A percentile compares a stretch with the other conserved stretches of the same genome.
Evolutionary conservation across 495 filamentous ascomycete species (phyloP).

Genomic region (Aeminium ludgeri): DNA sequence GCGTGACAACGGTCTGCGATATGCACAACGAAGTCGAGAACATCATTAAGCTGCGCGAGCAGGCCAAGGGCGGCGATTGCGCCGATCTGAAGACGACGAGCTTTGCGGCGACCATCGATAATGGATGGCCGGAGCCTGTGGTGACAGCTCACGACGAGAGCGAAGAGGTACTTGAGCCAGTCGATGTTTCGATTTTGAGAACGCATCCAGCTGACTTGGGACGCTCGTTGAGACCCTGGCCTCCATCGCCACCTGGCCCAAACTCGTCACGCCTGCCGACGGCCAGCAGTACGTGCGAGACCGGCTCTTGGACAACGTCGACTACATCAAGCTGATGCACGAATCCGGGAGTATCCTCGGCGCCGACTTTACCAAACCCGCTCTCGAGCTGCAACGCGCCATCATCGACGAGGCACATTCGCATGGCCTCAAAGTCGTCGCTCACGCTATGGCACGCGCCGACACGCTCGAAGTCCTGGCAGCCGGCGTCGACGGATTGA

Average conservation of each 20-base stretch:
- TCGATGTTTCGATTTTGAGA: too few species aligned
- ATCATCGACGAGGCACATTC: slow-evolving; percentile 21
- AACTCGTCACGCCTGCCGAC: slow-evolving; percentile 17
- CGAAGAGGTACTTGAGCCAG: slow-evolving; percentile 4
- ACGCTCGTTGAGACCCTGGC: slow-evolving; percentile 11
- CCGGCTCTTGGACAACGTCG: slow-evolving; percentile 14
- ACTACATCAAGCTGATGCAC: slow-evolving; percentile 28
- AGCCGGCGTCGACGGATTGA: slow-evolving; percentile 22
- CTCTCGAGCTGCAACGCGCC: slow-evolving; percentile 20
- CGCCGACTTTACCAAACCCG: slow-evolving; percentile 16
- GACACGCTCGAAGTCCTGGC: slow-evolving; percentile 22
- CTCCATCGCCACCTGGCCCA: slow-evolving; percentile 24
- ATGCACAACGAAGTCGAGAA: slow-evolving; percentile 27
- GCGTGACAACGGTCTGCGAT: slow-evolving; percentile 24
- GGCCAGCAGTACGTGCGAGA: slow-evolving; percentile 18
- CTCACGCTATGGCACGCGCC: slow-evolving; percentile 19
- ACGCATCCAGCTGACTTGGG: too few species aligned
- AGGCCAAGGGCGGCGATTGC: slow-evolving; percentile 17
- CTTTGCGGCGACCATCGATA: slow-evolving; percentile 22
- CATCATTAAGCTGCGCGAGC: slow-evolving; percentile 35
- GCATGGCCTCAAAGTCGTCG: slow-evolving; percentile 19
- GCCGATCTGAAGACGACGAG: slow-evolving; percentile 22
- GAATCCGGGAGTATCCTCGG: slow-evolving; percentile 21
- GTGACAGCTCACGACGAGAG: slow-evolving; percentile 19
- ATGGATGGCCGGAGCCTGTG: slow-evolving; percentile 24